Base-by-base conservation (phyloP, 768 basidiomycete genomes). In the Amyloporia xantha region DNA sequence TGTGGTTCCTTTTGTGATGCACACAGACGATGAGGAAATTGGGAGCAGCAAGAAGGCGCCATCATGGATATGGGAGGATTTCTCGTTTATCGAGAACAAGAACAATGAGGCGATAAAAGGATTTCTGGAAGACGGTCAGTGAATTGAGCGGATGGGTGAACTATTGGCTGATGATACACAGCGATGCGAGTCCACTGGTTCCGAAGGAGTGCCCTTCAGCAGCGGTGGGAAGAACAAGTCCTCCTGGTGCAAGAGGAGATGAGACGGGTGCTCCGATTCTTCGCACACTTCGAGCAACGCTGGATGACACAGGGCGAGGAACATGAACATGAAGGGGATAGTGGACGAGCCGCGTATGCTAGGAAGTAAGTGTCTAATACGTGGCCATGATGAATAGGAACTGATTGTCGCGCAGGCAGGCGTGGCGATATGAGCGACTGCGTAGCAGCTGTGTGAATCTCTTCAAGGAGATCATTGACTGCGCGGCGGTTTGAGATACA, bases 161-260 rank as follows among this genome's bases (percentile, higher is more conserved):
- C n/a, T n/a, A n/a, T n/a, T n/a, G n/a, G n/a, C n/a, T n/a, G n/a
- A n/a, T n/a, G n/a, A 35, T 35, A 9, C 9, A 39, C 19, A 44
- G 43, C 43, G 7, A 27, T 44, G 26, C 43, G 43, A 11, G 53
- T 54, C 9, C 45, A 51, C 30, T 54, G 53, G 53, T 54, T 51
- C 45, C 26, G 49, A 23, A 5, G 28, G 4, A 30, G 45, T 37
- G 49, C 53, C 7, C 11, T 37, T 12, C 9, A 7, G 19, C n/a
- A 21, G 19, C 44, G 49, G 12, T 54, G 49, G 53, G 6, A 23
- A 23, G 53, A 54, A 23, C 35, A 54, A 28, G 15, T 25, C 2
- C 23, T 24, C 2, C 53, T 54, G 7, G 6, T 54, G 39, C 7
- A 39, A n/a, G 49, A 51, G 40, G 53, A 54, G 24, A 54, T 54